Percentiles rank a stretch among this genome's conserved stretches.
Conservation (phyloP, 768 basidiomycete genomes). For the Termitomyces sp. region DNA sequence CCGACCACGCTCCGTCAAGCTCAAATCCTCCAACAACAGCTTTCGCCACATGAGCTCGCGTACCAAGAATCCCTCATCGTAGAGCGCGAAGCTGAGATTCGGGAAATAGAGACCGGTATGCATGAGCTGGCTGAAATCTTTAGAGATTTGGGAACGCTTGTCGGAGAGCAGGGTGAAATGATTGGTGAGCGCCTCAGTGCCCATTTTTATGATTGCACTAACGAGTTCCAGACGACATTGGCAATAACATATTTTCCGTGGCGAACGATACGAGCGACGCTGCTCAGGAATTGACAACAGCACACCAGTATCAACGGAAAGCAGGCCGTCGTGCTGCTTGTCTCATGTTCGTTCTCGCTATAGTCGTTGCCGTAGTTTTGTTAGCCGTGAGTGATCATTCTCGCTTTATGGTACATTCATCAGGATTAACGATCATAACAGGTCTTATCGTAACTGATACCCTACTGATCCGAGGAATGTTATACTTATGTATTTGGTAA, state of each 20-base stretch:
- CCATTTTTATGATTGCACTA: background rate
- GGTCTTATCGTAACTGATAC: constrained; percentile 13
- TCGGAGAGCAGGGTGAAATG: constrained; percentile 92
- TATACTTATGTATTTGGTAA: constrained; percentile 10
- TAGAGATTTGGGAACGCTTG: constrained; percentile 90
- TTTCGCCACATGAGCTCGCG: constrained; percentile 89
- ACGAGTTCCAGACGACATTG: constrained; percentile 75
- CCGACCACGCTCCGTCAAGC: constrained; percentile 62
- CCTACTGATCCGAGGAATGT: constrained; percentile 2
- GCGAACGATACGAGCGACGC: constrained; percentile 78
- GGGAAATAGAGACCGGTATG: constrained; percentile 95
- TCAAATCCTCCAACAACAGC: constrained; percentile 60
- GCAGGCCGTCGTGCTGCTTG: constrained; percentile 89
- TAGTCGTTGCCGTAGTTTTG: constrained; percentile 86
- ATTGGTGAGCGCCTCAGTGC: constrained; percentile 55
- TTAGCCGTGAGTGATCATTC: constrained; percentile 68
- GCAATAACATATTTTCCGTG: constrained; percentile 86
- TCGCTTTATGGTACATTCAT: background rate
- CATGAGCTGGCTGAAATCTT: constrained; percentile 96
- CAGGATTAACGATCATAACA: background rate
- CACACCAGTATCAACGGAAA: constrained; percentile 90
- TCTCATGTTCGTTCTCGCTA: constrained; percentile 77
- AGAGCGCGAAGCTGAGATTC: constrained; percentile 91
- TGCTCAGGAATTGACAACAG: constrained; percentile 80
- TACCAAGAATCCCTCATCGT: constrained; percentile 94